Percentiles rank a stretch among this genome's conserved stretches.
phyloP scores from a whole-genome alignment of 192 early-diverging fungal species.

The Backusella mclennaniae region DNA sequence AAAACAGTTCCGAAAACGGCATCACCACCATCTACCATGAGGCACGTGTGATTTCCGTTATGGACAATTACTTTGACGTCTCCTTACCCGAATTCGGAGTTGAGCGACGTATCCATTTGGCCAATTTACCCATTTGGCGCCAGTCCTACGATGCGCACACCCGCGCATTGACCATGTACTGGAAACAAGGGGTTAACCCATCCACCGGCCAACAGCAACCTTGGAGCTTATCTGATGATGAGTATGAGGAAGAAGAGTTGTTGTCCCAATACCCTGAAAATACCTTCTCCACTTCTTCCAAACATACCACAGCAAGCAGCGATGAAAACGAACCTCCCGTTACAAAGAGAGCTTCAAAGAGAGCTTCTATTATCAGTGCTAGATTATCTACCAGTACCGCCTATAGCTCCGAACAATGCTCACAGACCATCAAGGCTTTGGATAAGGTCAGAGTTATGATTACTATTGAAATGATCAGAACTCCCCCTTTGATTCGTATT shows the following conservation, averaged over 20 bases:
- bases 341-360: background rate
- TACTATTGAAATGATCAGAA: conserved; percentile 47
- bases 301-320: background rate
- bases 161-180: conserved; percentile 46
- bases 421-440: conserved; percentile 47
- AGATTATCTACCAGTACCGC: conserved; percentile 21
- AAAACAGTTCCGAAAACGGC: conserved; percentile 1
- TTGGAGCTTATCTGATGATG: conserved; percentile 36
- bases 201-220: conserved; percentile 25
- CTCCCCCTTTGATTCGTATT: conserved; percentile 55
- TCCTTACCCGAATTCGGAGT: conserved; percentile 67
- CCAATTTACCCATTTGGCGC: conserved; percentile 45
- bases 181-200: conserved; percentile 48
- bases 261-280: conserved; percentile 12
- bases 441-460: conserved; percentile 47
- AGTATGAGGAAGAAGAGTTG: conserved; percentile 51
- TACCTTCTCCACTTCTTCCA: background rate
- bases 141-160: conserved; percentile 16
- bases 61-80: conserved; percentile 71
- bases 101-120: conserved; percentile 65
- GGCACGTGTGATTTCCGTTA: conserved; percentile 66
- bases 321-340: background rate
- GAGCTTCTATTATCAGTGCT: conserved; percentile 18
- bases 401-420: conserved; percentile 32
- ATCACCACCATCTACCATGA: conserved; percentile 48